Conservation (phyloP, 805 yeast genomes). For the Saturnispora dispora region DNA sequence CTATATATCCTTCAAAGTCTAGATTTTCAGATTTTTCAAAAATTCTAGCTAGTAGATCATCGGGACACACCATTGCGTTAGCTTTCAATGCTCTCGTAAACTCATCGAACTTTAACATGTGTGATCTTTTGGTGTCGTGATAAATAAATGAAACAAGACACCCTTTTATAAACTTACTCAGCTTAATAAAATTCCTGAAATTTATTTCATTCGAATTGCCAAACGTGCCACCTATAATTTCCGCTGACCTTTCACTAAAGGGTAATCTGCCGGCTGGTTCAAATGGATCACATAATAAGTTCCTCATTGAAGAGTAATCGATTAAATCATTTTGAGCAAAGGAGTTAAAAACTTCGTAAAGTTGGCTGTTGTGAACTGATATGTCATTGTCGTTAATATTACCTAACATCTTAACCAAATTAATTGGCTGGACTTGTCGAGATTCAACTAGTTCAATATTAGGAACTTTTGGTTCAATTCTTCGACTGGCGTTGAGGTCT, state of each 20-base stretch:
- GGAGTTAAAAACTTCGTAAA: conserved; percentile 15
- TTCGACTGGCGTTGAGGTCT: background rate
- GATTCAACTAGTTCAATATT: conserved; percentile 9
- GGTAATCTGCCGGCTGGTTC: conserved; percentile 9
- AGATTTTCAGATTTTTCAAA: conserved; percentile 17
- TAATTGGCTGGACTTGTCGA: background rate
- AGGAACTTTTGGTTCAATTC: conserved; percentile 15
- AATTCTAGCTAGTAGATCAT: conserved; percentile 14
- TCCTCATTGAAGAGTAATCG: conserved; percentile 11
- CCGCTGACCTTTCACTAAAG: conserved; percentile 16
- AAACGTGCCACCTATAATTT: conserved; percentile 17
- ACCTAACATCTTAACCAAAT: conserved; percentile 14
- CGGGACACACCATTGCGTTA: conserved; percentile 21
- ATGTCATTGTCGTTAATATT: conserved; percentile 13
- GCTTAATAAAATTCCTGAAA: conserved; percentile 22
- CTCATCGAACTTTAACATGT: conserved; percentile 21
- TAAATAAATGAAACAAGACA: conserved; percentile 24
- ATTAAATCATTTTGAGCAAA: conserved; percentile 15
- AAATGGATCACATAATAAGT: conserved; percentile 19
- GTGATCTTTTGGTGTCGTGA: conserved; percentile 18
- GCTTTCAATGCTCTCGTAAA: conserved; percentile 21
- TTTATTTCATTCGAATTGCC: conserved; percentile 15
- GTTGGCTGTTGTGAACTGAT: conserved; percentile 18
- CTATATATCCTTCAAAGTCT: conserved; percentile 22
- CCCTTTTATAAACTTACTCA: conserved; percentile 25